A percentile compares a stretch with the other conserved stretches of the same genome.
These are phyloP conservation scores for Starmera stellimalicola DNA, from an alignment of 1,139 yeast species.

Conservation along the genomic window DNA sequence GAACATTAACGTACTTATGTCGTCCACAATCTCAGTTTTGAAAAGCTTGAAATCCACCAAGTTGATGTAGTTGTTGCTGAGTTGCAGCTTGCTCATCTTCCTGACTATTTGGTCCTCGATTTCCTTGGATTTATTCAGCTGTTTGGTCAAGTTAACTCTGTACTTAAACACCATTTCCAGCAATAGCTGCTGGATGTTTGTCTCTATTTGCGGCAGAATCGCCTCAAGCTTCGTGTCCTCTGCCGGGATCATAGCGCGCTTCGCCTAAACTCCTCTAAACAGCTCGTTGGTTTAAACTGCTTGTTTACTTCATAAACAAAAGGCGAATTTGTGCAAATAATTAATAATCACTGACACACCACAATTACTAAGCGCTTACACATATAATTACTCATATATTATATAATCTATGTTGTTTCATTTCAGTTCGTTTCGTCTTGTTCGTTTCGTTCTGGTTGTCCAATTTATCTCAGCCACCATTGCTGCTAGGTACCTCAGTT, in stretches of 20 bases:
- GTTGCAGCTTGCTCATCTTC: conserved; percentile 3
- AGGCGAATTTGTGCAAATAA: too few relatives aligned
- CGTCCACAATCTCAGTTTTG: conserved; percentile 4
- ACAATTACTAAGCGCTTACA: too few relatives aligned
- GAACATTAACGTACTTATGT: conserved; percentile 1
- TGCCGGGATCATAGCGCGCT: conserved; percentile 8
- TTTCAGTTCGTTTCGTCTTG: too few relatives aligned
- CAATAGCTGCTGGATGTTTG: conserved; percentile 29
- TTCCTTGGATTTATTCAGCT: conserved; percentile 23
- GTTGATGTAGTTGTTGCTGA: background rate
- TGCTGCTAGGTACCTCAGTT: too few relatives aligned
- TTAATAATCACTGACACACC: too few relatives aligned
- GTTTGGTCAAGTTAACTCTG: conserved; percentile 32
- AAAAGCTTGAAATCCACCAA: conserved; percentile 2
- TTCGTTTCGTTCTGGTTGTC: too few relatives aligned
- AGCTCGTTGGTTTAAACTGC: too few relatives aligned
- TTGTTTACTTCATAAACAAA: too few relatives aligned
- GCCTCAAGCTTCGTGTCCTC: conserved; percentile 30
- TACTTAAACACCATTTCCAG: conserved; percentile 28
- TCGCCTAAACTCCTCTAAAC: too few relatives aligned
- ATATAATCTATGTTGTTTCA: too few relatives aligned
- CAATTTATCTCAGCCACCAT: too few relatives aligned
- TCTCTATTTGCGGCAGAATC: conserved; percentile 24
- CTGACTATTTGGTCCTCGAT: conserved; percentile 13
- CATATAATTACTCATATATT: too few relatives aligned